Conservation (phyloP, 2,329 filamentous ascomycete species). For the Aspergillus tubingensis region DNA sequence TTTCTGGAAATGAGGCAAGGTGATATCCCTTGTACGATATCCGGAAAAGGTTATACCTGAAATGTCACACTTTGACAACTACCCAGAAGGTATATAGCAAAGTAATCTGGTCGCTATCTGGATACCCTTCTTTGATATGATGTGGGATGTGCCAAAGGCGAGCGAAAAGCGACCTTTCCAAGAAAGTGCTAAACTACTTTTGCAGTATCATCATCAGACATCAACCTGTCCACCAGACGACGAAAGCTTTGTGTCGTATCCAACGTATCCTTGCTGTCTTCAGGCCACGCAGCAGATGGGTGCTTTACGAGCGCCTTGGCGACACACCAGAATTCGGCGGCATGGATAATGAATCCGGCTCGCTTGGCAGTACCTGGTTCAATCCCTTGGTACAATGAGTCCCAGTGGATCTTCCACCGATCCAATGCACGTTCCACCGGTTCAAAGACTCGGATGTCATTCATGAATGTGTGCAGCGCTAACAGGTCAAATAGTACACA, state of each 20-base stretch:
- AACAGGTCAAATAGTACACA: neutral
- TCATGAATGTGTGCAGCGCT: neutral
- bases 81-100: no score
- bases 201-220: no score
- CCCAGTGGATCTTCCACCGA: conserved; percentile 1
- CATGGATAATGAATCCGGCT: conserved; percentile 2
- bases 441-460: neutral
- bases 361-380: neutral
- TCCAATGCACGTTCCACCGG: neutral
- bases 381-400: neutral
- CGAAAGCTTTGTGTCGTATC: neutral
- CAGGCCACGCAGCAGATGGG: neutral
- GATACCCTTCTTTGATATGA: no score
- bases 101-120: no score
- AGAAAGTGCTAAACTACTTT: no score
- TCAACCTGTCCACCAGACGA: neutral
- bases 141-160: no score
- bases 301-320: neutral
- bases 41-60: no score
- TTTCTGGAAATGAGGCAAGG: no score
- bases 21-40: no score
- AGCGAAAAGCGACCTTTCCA: no score
- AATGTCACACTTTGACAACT: no score
- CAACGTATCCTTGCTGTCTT: neutral
- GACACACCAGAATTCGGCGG: neutral